These are phyloP conservation scores for Coniochaeta sp. DNA, from an alignment of 2,329 filamentous ascomycete species.

Conservation along the genomic window DNA sequence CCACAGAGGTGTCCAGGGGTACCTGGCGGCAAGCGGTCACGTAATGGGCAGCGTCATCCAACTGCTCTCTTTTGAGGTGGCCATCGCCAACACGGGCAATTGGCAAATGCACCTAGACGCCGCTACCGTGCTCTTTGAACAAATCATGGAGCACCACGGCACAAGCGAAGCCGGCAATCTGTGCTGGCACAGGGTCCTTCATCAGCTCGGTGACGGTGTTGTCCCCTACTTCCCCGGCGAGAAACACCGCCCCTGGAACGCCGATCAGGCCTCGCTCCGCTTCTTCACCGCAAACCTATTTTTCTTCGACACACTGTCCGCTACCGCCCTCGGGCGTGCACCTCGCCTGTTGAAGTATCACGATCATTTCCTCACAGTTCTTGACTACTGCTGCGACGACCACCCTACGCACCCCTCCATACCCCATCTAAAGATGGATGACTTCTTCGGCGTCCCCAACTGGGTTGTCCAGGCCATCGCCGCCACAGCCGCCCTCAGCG, in stretches of 20 bases:
- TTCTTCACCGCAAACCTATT: slow-evolving; percentile 25
- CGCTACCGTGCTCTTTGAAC: slow-evolving; percentile 30
- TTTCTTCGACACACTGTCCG: slow-evolving; percentile 27
- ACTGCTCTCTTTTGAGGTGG: slow-evolving; percentile 31
- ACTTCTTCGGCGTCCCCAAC: slow-evolving; percentile 48
- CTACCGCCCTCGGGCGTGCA: slow-evolving; percentile 20
- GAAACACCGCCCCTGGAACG: slow-evolving; percentile 16
- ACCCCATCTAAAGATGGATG: slow-evolving; percentile 34
- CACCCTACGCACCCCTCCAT: slow-evolving; percentile 5
- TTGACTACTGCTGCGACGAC: slow-evolving; percentile 3
- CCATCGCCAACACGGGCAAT: slow-evolving; percentile 26
- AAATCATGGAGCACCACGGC: slow-evolving; percentile 21
- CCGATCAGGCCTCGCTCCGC: slow-evolving; percentile 22
- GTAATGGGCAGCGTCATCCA: slow-evolving; percentile 32
- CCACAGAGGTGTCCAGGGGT: slow-evolving; percentile 14
- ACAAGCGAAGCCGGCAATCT: slow-evolving; percentile 11
- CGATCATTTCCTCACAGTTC: slow-evolving; percentile 13
- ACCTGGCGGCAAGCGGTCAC: slow-evolving; percentile 17
- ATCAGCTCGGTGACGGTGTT: slow-evolving; percentile 9
- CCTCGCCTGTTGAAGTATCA: slow-evolving; percentile 26
- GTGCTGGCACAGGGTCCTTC: slow-evolving; percentile 15
- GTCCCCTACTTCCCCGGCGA: slow-evolving; percentile 5
- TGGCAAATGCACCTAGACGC: slow-evolving; percentile 34
- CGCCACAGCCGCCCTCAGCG: slow-evolving; percentile 43
- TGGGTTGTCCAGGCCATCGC: slow-evolving; percentile 48